Conservation (phyloP, 148 eudicot species). For the Bassia scoparia region DNA sequence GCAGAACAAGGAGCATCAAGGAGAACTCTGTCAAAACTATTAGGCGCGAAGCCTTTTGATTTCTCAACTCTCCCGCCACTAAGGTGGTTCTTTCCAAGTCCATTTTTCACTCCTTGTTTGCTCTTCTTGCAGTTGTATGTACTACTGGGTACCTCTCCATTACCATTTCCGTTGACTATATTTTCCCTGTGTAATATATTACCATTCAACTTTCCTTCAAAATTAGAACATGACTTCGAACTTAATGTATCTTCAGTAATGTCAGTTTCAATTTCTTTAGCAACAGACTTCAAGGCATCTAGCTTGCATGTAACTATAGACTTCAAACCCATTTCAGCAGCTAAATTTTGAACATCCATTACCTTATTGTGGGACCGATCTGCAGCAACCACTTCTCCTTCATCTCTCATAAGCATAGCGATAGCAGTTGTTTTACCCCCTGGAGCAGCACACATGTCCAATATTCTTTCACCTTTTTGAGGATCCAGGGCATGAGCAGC, state of each 20-base stretch:
- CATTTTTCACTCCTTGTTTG: constrained; percentile 50
- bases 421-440: constrained; percentile 99
- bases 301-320: constrained; percentile 71
- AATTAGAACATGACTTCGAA: background rate
- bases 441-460: constrained; percentile 97
- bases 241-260: constrained; percentile 16
- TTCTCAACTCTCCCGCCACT: constrained; percentile 75
- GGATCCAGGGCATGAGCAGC: constrained; percentile 88
- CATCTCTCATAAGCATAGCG: constrained; percentile 88
- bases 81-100: constrained; percentile 60
- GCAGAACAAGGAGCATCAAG: constrained; percentile 99
- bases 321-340: constrained; percentile 74
- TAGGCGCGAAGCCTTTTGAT: constrained; percentile 68
- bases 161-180: constrained; percentile 5
- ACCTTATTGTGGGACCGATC: constrained; percentile 98
- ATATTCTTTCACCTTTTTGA: constrained; percentile 74
- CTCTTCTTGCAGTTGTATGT: constrained; percentile 33
- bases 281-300: constrained; percentile 86
- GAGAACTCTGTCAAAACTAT: constrained; percentile 88
- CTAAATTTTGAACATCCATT: constrained; percentile 63
- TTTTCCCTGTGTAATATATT: background rate
- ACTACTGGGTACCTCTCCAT: background rate
- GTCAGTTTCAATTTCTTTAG: constrained; percentile 32
- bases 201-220: constrained; percentile 8
- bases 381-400: constrained; percentile 76